These are phyloP conservation scores for Tillandsia fasciculata DNA, from an alignment of 176 grass and related monocot genomes.

Conservation along the genomic window DNA sequence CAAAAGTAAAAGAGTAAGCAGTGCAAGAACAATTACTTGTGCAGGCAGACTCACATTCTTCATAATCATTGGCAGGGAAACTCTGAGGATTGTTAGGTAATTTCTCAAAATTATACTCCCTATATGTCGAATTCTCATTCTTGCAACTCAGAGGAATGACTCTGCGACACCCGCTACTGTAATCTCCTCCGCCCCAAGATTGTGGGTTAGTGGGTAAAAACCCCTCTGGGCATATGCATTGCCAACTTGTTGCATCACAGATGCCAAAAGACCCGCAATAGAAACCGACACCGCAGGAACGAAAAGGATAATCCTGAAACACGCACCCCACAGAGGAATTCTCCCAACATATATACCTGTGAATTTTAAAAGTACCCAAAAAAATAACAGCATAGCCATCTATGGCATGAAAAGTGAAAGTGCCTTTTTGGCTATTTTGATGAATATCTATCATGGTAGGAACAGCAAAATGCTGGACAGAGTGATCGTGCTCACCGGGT, in stretches of 20 bases:
- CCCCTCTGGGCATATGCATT: constrained; percentile 14
- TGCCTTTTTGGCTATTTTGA: too few relatives aligned
- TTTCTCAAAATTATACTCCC: neutral
- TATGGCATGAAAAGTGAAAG: too few relatives aligned
- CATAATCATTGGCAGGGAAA: neutral
- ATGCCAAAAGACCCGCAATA: constrained; percentile 45
- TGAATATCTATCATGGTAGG: too few relatives aligned
- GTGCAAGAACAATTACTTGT: constrained; percentile 30
- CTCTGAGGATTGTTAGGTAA: constrained; percentile 22
- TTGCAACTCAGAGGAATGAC: constrained; percentile 24
- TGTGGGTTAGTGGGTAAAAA: neutral
- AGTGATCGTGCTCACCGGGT: too few relatives aligned
- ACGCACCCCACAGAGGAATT: neutral
- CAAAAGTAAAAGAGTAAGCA: constrained; percentile 13
- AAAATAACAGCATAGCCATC: constrained; percentile 3
- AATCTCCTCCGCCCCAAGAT: constrained; percentile 20
- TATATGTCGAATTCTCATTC: constrained; percentile 2
- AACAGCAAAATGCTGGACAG: too few relatives aligned
- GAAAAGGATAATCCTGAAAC: constrained; percentile 9
- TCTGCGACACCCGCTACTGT: constrained; percentile 29
- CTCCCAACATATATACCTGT: constrained; percentile 28
- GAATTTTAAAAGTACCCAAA: constrained; percentile 15
- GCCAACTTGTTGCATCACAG: constrained; percentile 19
- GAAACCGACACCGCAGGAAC: constrained; percentile 39
- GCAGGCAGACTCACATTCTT: constrained; percentile 31